phyloP scores from a whole-genome alignment of 2,329 filamentous ascomycete species.

The Exophiala calicioides region DNA sequence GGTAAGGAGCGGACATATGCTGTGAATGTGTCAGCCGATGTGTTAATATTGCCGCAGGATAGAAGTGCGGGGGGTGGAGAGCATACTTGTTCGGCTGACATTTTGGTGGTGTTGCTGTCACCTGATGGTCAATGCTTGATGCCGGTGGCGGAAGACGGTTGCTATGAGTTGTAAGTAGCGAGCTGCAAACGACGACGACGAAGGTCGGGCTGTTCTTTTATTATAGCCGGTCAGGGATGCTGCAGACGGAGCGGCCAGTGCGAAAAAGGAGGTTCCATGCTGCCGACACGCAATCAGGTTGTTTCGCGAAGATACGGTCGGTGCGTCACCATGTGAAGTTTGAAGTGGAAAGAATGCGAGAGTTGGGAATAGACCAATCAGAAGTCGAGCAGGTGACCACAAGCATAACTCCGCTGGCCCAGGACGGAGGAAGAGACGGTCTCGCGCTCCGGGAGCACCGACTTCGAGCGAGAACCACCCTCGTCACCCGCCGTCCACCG shows the following conservation, averaged over 20 bases:
- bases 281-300: no score
- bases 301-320: no score
- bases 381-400: no score
- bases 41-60: no score
- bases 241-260: background rate
- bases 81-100: conserved; percentile 6
- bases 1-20: conserved; percentile 48
- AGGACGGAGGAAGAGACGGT: background rate
- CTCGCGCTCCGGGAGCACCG: background rate
- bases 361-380: no score
- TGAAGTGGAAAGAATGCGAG: no score
- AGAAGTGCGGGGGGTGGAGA: no score
- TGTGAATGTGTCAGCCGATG: background rate
- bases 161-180: background rate
- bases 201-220: conserved; percentile 5
- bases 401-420: no score
- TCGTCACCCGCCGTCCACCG: no score
- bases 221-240: background rate
- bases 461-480: background rate
- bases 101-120: conserved; percentile 1
- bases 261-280: background rate
- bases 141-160: background rate
- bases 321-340: no score
- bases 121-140: no score
- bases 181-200: background rate